Evolutionary conservation across 805 yeast species (phyloP).

Genomic region (Metschnikowia similis): DNA sequence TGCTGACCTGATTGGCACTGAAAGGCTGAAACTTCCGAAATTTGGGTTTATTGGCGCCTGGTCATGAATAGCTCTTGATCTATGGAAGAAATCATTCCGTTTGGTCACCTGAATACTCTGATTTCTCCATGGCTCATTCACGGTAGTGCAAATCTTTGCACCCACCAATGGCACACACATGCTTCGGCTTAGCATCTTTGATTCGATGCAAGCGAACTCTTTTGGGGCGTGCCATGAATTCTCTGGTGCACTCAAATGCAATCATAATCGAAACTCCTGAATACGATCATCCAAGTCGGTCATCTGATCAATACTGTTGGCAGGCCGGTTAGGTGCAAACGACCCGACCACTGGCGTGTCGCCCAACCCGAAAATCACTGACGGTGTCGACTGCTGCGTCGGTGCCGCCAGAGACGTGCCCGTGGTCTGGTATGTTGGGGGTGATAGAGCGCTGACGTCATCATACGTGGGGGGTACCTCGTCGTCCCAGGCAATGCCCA

Average conservation of each 20-base stretch:
- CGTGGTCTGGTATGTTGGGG: conserved; percentile 67
- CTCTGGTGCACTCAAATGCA: not conserved
- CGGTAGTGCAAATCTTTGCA: no score
- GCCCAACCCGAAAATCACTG: conserved; percentile 43
- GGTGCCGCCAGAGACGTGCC: conserved; percentile 37
- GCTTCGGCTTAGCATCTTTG: no score
- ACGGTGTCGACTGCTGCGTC: conserved; percentile 25
- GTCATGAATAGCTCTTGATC: no score
- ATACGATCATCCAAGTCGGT: conserved; percentile 30
- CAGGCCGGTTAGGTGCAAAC: conserved; percentile 15
- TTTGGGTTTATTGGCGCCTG: no score
- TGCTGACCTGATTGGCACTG: no score
- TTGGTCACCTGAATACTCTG: no score
- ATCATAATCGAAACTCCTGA: conserved; percentile 28
- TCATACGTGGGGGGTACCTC: conserved; percentile 97
- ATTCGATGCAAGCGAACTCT: no score
- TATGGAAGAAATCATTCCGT: no score
- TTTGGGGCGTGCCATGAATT: no score
- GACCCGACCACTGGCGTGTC: conserved; percentile 33
- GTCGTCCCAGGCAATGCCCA: conserved; percentile 98
- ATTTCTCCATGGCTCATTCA: no score
- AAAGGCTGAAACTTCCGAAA: no score
- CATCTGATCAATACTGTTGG: conserved; percentile 24
- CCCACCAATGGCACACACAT: no score
- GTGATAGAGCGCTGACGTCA: conserved; percentile 76